Evolutionary conservation across 805 yeast species (phyloP).

Genomic region (Lipomyces yamanashiensis): DNA sequence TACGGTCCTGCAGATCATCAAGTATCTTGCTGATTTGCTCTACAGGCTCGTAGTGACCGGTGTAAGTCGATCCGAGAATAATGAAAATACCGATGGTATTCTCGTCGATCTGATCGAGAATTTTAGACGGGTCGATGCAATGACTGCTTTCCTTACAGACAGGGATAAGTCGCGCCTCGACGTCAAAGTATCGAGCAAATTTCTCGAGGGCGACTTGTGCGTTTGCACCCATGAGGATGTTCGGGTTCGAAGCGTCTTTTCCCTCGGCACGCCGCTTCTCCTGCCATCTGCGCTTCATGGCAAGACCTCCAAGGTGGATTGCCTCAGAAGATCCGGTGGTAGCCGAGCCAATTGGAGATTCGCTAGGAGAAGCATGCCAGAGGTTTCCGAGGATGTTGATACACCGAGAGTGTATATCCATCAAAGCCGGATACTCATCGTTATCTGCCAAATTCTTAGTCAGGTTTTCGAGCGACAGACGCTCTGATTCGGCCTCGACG

Average conservation of each 20-base stretch:
- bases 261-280: conserved; percentile 63
- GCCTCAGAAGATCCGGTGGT: conserved; percentile 96
- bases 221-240: conserved; percentile 88
- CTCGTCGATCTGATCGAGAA: conserved; percentile 75
- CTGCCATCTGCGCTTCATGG: conserved; percentile 91
- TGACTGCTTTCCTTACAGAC: conserved; percentile 65
- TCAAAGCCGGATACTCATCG: conserved; percentile 88
- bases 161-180: conserved; percentile 76
- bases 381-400: conserved; percentile 75
- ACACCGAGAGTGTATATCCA: conserved; percentile 81
- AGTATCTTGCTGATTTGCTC: conserved; percentile 62
- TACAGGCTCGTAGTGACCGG: conserved; percentile 89
- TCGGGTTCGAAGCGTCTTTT: conserved; percentile 66
- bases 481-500: conserved; percentile 57
- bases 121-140: conserved; percentile 62
- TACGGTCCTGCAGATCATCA: conserved; percentile 68
- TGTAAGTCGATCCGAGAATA: conserved; percentile 87
- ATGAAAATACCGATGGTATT: conserved; percentile 91
- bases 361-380: conserved; percentile 71
- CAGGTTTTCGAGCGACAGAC: conserved; percentile 68
- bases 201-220: conserved; percentile 94
- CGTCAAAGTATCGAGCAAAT: conserved; percentile 92
- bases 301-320: conserved; percentile 89
- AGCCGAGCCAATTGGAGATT: conserved; percentile 76
- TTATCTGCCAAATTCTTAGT: conserved; percentile 90